Evolutionary conservation across 1,284 basidiomycete species (phyloP).

Genomic region (Coniferiporia sulphurascens): DNA sequence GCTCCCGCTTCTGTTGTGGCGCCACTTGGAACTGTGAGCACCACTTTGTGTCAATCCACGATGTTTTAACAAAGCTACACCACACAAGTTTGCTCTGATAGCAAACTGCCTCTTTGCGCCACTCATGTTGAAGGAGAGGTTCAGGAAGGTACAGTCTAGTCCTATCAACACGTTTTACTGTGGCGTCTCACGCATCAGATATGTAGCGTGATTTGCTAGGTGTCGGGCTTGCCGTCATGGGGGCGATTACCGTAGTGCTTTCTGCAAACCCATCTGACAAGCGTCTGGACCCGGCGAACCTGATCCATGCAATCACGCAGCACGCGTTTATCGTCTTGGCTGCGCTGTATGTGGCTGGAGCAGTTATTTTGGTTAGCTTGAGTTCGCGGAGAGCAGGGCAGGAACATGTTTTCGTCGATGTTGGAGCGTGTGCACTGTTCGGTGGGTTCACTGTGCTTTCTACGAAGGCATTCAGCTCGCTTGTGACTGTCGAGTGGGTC

Average conservation of each 20-base stretch:
- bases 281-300: constrained; percentile 63
- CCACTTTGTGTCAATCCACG: background rate
- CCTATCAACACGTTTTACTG: constrained; percentile 6
- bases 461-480: constrained; percentile 88
- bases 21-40: constrained; percentile 85
- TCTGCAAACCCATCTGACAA: constrained; percentile 68
- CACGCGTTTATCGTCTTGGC: constrained; percentile 75
- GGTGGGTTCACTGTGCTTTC: constrained; percentile 95
- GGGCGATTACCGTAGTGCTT: constrained; percentile 89
- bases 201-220: constrained; percentile 78
- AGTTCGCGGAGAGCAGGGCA: constrained; percentile 59
- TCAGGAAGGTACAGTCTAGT: constrained; percentile 51
- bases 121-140: constrained; percentile 74
- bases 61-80: constrained; percentile 7
- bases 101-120: constrained; percentile 96
- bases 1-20: constrained; percentile 94
- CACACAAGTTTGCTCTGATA: constrained; percentile 73
- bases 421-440: constrained; percentile 85
- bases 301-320: constrained; percentile 67
- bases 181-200: background rate
- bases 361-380: constrained; percentile 54
- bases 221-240: constrained; percentile 76
- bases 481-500: constrained; percentile 74
- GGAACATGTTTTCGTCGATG: constrained; percentile 77
- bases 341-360: constrained; percentile 51